Base-by-base conservation (phyloP, 2,329 filamentous ascomycete genomes). In the Ceratocystis lukuohia region DNA sequence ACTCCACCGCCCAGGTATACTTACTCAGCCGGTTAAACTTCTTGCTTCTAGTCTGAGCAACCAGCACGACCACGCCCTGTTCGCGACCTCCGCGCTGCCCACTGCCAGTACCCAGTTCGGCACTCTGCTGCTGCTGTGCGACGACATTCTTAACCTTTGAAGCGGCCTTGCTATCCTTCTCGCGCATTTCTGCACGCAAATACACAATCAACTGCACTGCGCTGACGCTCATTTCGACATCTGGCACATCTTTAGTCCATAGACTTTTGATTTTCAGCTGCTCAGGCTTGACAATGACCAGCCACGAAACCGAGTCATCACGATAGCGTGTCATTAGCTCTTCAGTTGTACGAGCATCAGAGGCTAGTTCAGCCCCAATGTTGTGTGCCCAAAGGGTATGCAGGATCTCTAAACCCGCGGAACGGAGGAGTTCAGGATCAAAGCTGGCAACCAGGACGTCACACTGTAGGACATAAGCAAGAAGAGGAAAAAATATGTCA, bases 361-460 rank as follows among this genome's bases (percentile, higher is more conserved):
- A 83, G 5, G 91, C 90, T 37, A 99, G 80, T 76, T 99, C 94
- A 4, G 93, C 91, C 68, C 87, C 93, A 73, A 97, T 89, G 66
- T 89, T 88, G 71, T 91, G 84, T 1, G 84, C 80, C 87, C 94
- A 97, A 2, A 99, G 81, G 30, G 83, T 84, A 67, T 88, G 85
- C 7, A 96, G 78, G 53, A 96, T 80, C 70, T 89, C 87, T 28
- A 96, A 79, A 1, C 91, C 92, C 0, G 83, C 82, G 0, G 87
- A 88, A 48, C 89, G 85, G 12, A 96, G 82, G 3, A 91, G 82
- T 2, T 84, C 82, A 0, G 87, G 78, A 72, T 96, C 91, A 71
- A 96, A 95, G 71, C 91, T 93, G 10, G 91, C 89, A 46, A 99
- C 86, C 2, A 97, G 84, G 15, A 94, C 89, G 74, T 97, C 92